These are phyloP conservation scores for Russula sp. DNA, from an alignment of 768 basidiomycete species.

Conservation along the genomic window DNA sequence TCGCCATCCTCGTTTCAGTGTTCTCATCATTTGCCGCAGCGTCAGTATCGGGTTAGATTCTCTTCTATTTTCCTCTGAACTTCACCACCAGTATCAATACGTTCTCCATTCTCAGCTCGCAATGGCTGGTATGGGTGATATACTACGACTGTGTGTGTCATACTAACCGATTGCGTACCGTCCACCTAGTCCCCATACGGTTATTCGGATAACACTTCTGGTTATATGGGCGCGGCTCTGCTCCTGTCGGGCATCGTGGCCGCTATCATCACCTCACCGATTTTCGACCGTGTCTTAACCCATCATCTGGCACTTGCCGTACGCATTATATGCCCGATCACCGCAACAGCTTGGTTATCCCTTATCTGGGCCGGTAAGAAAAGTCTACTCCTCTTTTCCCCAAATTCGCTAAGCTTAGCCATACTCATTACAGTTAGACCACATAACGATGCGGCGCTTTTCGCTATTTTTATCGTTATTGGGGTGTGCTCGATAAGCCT, in stretches of 20 bases:
- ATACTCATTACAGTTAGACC: constrained; percentile 50
- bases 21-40: constrained; percentile 67
- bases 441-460: constrained; percentile 58
- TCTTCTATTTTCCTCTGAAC: not conserved
- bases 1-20: constrained; percentile 52
- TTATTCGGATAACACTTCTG: constrained; percentile 62
- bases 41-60: constrained; percentile 41
- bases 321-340: constrained; percentile 59
- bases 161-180: not conserved
- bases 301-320: constrained; percentile 59
- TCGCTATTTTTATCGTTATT: constrained; percentile 63
- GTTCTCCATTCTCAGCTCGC: constrained; percentile 62
- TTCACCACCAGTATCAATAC: constrained; percentile 49
- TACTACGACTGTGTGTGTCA: not conserved
- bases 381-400: not conserved
- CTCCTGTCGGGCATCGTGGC: constrained; percentile 69
- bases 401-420: not conserved
- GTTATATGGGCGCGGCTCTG: constrained; percentile 66
- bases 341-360: constrained; percentile 63
- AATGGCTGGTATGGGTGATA: constrained; percentile 58
- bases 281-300: constrained; percentile 82
- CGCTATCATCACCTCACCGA: constrained; percentile 64
- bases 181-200: constrained; percentile 60
- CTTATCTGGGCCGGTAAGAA: constrained; percentile 76
- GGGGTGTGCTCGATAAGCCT: constrained; percentile 65